These are phyloP conservation scores for Phlegmacium glaucopus DNA, from an alignment of 768 basidiomycete species.

Conservation along the genomic window DNA sequence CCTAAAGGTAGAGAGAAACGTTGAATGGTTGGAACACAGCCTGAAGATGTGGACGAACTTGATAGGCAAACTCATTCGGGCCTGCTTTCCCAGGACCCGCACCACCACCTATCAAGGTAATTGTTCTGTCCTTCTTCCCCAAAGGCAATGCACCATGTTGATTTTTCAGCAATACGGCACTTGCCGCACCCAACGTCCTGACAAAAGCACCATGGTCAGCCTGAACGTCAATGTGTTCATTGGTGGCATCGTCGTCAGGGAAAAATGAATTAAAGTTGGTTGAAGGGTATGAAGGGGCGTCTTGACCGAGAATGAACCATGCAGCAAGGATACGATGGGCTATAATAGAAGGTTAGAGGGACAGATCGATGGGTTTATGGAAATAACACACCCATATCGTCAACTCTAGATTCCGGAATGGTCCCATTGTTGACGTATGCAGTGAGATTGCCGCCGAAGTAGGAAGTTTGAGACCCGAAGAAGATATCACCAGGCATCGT, in stretches of 20 bases:
- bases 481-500: constrained; percentile 64
- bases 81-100: constrained; percentile 62
- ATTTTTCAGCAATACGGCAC: constrained; percentile 79
- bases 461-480: constrained; percentile 48
- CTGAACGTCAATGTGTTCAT: constrained; percentile 65
- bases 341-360: constrained; percentile 14
- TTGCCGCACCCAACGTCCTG: constrained; percentile 69
- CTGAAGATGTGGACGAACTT: constrained; percentile 19
- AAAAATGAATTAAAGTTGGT: constrained; percentile 72
- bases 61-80: constrained; percentile 68
- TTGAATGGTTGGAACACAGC: not conserved
- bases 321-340: constrained; percentile 72
- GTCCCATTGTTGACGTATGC: constrained; percentile 67
- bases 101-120: constrained; percentile 63
- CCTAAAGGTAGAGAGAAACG: constrained; percentile 20
- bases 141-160: constrained; percentile 52
- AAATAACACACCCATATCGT: constrained; percentile 64
- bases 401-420: constrained; percentile 59
- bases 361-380: too few relatives aligned
- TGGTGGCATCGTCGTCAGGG: constrained; percentile 47
- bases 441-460: constrained; percentile 68
- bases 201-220: constrained; percentile 66
- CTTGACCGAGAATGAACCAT: constrained; percentile 69
- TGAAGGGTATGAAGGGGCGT: constrained; percentile 55
- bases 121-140: constrained; percentile 36